These are phyloP conservation scores for Colletotrichum shisoi DNA, from an alignment of 2,329 filamentous ascomycete species.

Conservation along the genomic window DNA sequence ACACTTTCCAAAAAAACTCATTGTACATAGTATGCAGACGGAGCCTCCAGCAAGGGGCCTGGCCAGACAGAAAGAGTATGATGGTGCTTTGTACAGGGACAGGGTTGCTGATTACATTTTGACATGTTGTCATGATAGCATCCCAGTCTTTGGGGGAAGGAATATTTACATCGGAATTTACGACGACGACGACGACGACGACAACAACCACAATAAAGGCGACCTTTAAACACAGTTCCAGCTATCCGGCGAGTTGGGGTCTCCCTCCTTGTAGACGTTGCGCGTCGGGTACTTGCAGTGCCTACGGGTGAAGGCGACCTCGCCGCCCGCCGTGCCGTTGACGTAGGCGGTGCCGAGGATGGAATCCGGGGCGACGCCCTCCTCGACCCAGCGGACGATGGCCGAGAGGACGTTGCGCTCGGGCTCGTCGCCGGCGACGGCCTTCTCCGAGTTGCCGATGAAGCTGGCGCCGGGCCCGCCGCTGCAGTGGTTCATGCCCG, in stretches of 20 bases:
- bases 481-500: constrained; percentile 48
- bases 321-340: constrained; percentile 42
- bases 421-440: constrained; percentile 44
- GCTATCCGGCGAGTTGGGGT: constrained; percentile 38
- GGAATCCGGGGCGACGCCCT: constrained; percentile 44
- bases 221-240: constrained; percentile 34
- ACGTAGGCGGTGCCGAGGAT: constrained; percentile 49
- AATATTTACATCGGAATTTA: too few species aligned
- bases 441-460: constrained; percentile 43
- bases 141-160: too few species aligned
- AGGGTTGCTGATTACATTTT: too few species aligned
- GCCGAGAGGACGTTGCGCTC: constrained; percentile 45
- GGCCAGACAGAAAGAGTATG: too few species aligned
- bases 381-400: constrained; percentile 46
- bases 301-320: constrained; percentile 45
- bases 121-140: too few species aligned
- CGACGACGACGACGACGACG: too few species aligned
- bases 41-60: too few species aligned
- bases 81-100: too few species aligned
- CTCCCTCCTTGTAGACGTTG: constrained; percentile 44
- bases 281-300: constrained; percentile 50
- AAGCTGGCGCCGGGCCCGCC: constrained; percentile 44
- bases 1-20: too few species aligned
- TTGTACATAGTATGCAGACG: too few species aligned
- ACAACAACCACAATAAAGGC: too few species aligned